Evolutionary conservation across 768 basidiomycete species (phyloP).

Genomic region (Hygrocybe coccinea): DNA sequence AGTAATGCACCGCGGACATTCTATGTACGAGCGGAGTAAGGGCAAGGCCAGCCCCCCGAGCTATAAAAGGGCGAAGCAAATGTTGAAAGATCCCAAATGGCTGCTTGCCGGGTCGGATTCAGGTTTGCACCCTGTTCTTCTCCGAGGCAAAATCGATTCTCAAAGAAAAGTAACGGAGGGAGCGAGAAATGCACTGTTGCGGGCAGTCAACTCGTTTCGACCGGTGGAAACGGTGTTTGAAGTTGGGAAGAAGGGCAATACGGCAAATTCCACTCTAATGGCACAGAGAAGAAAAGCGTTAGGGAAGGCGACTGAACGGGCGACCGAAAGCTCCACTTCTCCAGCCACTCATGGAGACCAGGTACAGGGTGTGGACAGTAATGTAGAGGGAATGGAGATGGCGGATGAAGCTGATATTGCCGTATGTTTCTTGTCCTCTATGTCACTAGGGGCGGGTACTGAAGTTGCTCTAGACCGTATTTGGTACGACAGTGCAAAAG

Average conservation of each 20-base stretch:
- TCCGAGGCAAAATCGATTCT: constrained; percentile 35
- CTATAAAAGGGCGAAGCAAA: constrained; percentile 85
- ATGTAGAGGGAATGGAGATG: constrained; percentile 48
- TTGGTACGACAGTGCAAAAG: constrained; percentile 50
- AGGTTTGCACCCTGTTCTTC: constrained; percentile 66
- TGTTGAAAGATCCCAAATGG: constrained; percentile 71
- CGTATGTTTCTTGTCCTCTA: constrained; percentile 44
- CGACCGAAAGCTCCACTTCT: no score
- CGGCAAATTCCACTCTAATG: constrained; percentile 71
- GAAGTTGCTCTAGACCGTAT: constrained; percentile 50
- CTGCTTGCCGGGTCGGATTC: constrained; percentile 60
- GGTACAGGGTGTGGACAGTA: constrained; percentile 32
- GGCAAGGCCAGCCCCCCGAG: constrained; percentile 83
- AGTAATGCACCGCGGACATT: constrained; percentile 85
- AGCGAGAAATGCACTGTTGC: constrained; percentile 61
- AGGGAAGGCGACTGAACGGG: constrained; percentile 54
- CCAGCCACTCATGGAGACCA: constrained; percentile 27
- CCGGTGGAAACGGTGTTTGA: constrained; percentile 92
- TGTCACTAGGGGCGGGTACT: constrained; percentile 7
- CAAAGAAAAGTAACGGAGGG: constrained; percentile 44
- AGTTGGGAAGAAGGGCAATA: constrained; percentile 67
- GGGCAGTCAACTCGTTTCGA: constrained; percentile 73
- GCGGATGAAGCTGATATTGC: constrained; percentile 75
- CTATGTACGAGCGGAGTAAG: constrained; percentile 91
- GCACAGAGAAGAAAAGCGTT: constrained; percentile 79